A percentile compares a stretch with the other conserved stretches of the same genome.
These are phyloP conservation scores for Colletotrichum noveboracense DNA, from an alignment of 2,329 filamentous ascomycete species.

Conservation along the genomic window DNA sequence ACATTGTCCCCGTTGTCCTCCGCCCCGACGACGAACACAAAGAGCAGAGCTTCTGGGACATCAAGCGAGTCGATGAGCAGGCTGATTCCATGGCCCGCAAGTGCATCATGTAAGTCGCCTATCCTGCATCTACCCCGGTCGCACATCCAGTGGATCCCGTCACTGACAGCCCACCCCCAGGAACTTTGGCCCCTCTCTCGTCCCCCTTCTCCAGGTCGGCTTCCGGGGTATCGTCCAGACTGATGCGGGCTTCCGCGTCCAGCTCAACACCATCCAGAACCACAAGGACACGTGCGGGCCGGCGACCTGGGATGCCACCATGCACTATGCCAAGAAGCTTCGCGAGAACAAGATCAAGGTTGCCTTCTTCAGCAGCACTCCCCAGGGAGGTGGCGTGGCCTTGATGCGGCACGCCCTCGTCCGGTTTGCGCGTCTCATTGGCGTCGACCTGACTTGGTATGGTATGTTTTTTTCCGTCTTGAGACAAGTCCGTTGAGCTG, in stretches of 20 bases:
- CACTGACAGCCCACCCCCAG: constrained; percentile 38
- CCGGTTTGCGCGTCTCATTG: constrained; percentile 70
- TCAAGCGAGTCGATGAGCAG: constrained; percentile 76
- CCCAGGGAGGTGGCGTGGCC: constrained; percentile 82
- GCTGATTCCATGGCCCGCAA: constrained; percentile 83
- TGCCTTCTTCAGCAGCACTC: constrained; percentile 81
- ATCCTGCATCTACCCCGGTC: background rate
- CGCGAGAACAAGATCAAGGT: constrained; percentile 69
- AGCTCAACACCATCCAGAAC: constrained; percentile 59
- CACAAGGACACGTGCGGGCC: constrained; percentile 66
- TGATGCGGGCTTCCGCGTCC: constrained; percentile 68
- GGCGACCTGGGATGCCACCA: constrained; percentile 69
- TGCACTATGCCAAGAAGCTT: constrained; percentile 67
- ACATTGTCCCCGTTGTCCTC: constrained; percentile 76
- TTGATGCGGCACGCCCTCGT: constrained; percentile 82
- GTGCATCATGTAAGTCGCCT: constrained; percentile 68
- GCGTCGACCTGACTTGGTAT: constrained; percentile 77
- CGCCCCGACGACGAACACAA: constrained; percentile 50
- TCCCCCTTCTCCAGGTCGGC: constrained; percentile 72
- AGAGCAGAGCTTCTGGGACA: constrained; percentile 52
- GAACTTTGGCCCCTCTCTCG: constrained; percentile 74
- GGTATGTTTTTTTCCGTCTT: constrained; percentile 41
- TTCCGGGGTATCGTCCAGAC: constrained; percentile 74
- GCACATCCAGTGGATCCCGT: background rate
- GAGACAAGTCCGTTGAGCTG: background rate